These are phyloP conservation scores for Leccinum fallax DNA, from an alignment of 1,284 basidiomycete genomes.

Conservation along the genomic window DNA sequence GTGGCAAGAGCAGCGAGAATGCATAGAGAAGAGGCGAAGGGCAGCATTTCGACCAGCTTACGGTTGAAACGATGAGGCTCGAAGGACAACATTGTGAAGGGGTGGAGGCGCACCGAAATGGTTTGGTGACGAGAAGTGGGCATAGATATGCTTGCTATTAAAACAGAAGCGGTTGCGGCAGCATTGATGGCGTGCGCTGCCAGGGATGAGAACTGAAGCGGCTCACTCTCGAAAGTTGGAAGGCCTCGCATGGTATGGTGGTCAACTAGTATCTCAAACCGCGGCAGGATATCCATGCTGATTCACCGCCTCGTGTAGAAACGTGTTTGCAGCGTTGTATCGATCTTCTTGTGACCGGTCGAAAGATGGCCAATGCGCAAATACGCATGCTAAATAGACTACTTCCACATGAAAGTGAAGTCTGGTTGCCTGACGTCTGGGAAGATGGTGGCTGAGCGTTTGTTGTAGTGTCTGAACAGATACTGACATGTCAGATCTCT, in stretches of 20 bases:
- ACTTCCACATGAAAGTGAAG: background rate
- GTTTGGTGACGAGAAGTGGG: conserved; percentile 29
- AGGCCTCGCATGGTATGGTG: conserved; percentile 36
- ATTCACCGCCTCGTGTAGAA: conserved; percentile 23
- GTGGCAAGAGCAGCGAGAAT: conserved; percentile 38
- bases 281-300: conserved; percentile 28
- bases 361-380: conserved; percentile 7
- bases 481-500: background rate
- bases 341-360: conserved; percentile 11
- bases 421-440: background rate
- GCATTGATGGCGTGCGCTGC: conserved; percentile 35
- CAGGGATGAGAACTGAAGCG: conserved; percentile 30
- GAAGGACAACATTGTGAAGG: conserved; percentile 17
- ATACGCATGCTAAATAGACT: conserved; percentile 1
- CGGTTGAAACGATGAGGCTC: conserved; percentile 18
- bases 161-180: conserved; percentile 35
- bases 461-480: background rate
- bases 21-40: conserved; percentile 37
- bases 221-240: conserved; percentile 33
- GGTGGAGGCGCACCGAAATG: conserved; percentile 32
- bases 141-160: conserved; percentile 34
- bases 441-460: background rate
- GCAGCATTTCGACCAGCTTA: conserved; percentile 41
- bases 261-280: conserved; percentile 23
- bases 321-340: conserved; percentile 38